Conservation (phyloP, 306 rosid species). For the Oxytropis ochrocephala region DNA sequence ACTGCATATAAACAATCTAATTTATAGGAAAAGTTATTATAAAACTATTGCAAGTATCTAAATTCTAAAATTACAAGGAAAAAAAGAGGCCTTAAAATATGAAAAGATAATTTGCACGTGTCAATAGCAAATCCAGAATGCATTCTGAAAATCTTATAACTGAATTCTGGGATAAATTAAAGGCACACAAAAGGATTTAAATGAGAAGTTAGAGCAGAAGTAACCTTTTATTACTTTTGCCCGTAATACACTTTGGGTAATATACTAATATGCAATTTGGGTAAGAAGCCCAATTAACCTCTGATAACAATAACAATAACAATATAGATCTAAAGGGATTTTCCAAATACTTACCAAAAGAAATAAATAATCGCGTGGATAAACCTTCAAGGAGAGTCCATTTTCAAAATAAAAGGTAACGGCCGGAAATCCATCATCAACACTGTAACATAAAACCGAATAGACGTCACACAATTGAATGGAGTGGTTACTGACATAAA, state of each 20-base stretch:
- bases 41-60: not conserved
- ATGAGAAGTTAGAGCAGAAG: no score
- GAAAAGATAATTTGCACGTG: not conserved
- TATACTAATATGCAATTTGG: not conserved
- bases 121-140: not conserved
- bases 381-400: constrained; percentile 80
- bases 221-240: not conserved
- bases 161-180: not conserved
- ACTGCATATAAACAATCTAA: not conserved
- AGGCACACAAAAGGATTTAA: not conserved
- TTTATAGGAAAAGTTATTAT: not conserved
- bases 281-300: not conserved
- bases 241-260: not conserved
- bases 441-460: constrained; percentile 47
- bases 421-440: constrained; percentile 84
- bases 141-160: not conserved
- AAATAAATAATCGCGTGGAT: constrained; percentile 90
- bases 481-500: constrained; percentile 15
- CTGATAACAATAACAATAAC: not conserved
- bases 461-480: not conserved
- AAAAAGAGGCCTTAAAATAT: no score
- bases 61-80: not conserved
- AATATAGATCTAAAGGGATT: not conserved
- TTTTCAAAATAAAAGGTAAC: constrained; percentile 78
- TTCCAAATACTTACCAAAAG: constrained; percentile 54